Evolutionary conservation across 2,329 filamentous ascomycete species (phyloP).

Genomic region (Aspergillus fumigatus): DNA sequence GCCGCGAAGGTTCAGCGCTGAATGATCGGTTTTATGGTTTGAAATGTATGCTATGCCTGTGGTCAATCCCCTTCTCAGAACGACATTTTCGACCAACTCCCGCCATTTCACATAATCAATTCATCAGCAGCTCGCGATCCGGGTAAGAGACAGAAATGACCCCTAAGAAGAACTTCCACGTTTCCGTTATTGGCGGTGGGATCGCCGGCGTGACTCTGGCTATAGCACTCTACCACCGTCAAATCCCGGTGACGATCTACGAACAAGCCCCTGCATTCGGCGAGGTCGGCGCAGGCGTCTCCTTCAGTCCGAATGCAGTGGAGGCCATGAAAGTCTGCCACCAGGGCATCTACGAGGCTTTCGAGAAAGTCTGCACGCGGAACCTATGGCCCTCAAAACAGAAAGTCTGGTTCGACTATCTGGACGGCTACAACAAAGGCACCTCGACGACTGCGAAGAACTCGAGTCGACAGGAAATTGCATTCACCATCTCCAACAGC

Average conservation of each 20-base stretch:
- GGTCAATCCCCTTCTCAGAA: neutral
- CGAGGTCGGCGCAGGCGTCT: slow-evolving; percentile 37
- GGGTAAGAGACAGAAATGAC: slow-evolving; percentile 4
- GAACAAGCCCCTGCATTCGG: slow-evolving; percentile 35
- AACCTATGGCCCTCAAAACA: slow-evolving; percentile 30
- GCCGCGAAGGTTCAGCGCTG: neutral
- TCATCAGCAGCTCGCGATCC: neutral
- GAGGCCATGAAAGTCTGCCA: slow-evolving; percentile 20
- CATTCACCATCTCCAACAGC: slow-evolving; percentile 20
- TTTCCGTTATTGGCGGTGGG: slow-evolving; percentile 34
- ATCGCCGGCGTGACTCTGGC: slow-evolving; percentile 36
- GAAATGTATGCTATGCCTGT: neutral
- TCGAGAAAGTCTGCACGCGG: slow-evolving; percentile 29
- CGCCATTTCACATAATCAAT: neutral
- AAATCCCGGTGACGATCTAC: slow-evolving; percentile 31
- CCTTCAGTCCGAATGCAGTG: slow-evolving; percentile 35
- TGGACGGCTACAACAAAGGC: slow-evolving; percentile 14
- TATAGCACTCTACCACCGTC: slow-evolving; percentile 30
- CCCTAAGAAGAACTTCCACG: slow-evolving; percentile 14
- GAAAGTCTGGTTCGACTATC: slow-evolving; percentile 21
- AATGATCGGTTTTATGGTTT: neutral
- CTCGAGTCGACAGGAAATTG: slow-evolving; percentile 16
- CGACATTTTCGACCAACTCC: neutral
- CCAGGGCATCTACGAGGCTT: slow-evolving; percentile 28
- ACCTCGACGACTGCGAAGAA: slow-evolving; percentile 1